A percentile compares a stretch with the other conserved stretches of the same genome.
Conservation (phyloP, 768 basidiomycete genomes). For the Terana coerulea region DNA sequence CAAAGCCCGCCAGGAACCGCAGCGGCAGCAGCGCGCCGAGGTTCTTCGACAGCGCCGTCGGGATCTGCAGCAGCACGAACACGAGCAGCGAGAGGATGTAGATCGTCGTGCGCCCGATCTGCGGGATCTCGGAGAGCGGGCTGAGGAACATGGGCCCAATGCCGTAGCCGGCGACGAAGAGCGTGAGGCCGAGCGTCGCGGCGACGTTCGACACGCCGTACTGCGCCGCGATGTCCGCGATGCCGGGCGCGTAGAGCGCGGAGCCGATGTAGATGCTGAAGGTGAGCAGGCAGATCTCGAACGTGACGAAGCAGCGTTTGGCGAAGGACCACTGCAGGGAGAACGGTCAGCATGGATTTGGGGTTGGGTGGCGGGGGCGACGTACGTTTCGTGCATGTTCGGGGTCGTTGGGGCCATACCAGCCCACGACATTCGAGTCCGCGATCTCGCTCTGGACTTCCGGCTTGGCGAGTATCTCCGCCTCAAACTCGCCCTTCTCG, state of each 20-base stretch:
- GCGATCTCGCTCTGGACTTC: background rate
- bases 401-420: conserved; percentile 27
- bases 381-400: conserved; percentile 24
- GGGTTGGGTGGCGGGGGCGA: background rate
- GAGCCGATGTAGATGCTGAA: conserved; percentile 34
- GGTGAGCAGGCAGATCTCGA: conserved; percentile 31
- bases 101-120: conserved; percentile 29
- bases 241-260: conserved; percentile 30
- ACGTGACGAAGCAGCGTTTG: conserved; percentile 29
- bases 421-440: conserved; percentile 18
- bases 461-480: background rate
- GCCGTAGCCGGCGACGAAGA: conserved; percentile 25
- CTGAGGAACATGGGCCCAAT: conserved; percentile 18
- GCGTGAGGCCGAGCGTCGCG: conserved; percentile 29
- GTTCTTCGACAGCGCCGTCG: conserved; percentile 29
- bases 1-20: conserved; percentile 32
- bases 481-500: conserved; percentile 5
- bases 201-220: conserved; percentile 28
- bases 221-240: conserved; percentile 22
- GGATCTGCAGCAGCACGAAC: conserved; percentile 32
- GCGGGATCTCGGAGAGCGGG: conserved; percentile 31
- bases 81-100: conserved; percentile 30
- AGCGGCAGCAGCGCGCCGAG: conserved; percentile 29
- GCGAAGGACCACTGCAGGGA: conserved; percentile 30
- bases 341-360: too few species aligned